A percentile compares a stretch with the other conserved stretches of the same genome.
Evolutionary conservation across 768 basidiomycete species (phyloP).

Genomic region (Sarcodon aspratus): DNA sequence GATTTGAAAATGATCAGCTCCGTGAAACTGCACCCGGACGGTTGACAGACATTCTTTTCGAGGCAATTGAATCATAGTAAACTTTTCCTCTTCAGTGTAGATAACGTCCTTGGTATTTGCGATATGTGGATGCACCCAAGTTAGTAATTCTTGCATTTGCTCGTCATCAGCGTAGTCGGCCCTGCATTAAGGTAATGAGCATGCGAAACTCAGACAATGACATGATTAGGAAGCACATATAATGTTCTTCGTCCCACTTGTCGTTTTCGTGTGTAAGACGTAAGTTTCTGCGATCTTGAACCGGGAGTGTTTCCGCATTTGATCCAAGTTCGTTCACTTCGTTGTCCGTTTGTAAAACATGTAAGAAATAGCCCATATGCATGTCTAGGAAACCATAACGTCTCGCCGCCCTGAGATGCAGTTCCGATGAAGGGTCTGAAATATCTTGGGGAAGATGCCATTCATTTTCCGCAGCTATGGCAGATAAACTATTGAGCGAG

Average conservation of each 20-base stretch:
- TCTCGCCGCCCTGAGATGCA: constrained; percentile 31
- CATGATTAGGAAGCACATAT: constrained; percentile 38
- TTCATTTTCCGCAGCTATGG: constrained; percentile 60
- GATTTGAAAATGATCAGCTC: constrained; percentile 1
- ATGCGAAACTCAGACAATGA: background rate
- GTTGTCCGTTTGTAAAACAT: constrained; percentile 65
- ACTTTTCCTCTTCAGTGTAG: constrained; percentile 66
- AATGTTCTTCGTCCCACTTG: constrained; percentile 80
- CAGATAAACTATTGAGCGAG: no score
- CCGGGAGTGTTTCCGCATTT: constrained; percentile 46
- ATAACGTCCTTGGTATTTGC: constrained; percentile 23
- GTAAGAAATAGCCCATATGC: constrained; percentile 65
- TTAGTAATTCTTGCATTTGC: constrained; percentile 58
- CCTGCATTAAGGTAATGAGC: constrained; percentile 26
- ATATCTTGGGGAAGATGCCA: constrained; percentile 68
- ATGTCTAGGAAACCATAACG: constrained; percentile 71
- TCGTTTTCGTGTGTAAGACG: constrained; percentile 55
- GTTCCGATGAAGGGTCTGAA: constrained; percentile 25
- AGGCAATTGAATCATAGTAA: constrained; percentile 45
- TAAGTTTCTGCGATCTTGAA: constrained; percentile 36
- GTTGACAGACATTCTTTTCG: constrained; percentile 38
- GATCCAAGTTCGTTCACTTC: constrained; percentile 72
- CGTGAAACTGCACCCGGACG: background rate
- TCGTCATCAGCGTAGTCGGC: constrained; percentile 75
- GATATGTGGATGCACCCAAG: constrained; percentile 51